Evolutionary conservation across 768 basidiomycete genomes (phyloP).

Genomic region (Termitomyces sp.): DNA sequence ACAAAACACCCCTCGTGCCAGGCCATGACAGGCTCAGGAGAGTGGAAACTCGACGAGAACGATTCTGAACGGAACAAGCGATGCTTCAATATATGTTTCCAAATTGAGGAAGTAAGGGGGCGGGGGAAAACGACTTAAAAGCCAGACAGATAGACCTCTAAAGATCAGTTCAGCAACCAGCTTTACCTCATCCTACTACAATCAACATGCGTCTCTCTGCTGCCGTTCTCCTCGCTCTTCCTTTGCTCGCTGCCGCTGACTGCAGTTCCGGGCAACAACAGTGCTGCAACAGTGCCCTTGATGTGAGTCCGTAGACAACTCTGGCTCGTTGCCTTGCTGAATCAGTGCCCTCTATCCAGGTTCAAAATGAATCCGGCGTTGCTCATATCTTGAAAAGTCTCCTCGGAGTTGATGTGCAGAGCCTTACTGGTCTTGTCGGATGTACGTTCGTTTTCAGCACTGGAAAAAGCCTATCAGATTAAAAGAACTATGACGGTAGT

Average conservation of each 20-base stretch:
- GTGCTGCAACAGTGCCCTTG: not conserved
- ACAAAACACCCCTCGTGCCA: too few relatives aligned
- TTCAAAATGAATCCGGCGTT: not conserved
- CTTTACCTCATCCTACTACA: not conserved
- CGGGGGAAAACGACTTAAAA: not conserved
- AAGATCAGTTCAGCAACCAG: not conserved
- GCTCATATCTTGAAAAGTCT: not conserved
- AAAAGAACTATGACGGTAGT: not conserved
- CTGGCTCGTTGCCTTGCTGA: not conserved
- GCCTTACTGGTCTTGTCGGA: not conserved
- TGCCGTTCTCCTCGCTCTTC: constrained; percentile 2
- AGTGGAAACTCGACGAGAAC: too few relatives aligned
- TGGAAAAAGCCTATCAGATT: not conserved
- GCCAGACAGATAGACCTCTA: not conserved
- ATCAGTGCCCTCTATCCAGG: not conserved
- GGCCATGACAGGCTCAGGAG: not conserved
- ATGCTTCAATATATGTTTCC: not conserved
- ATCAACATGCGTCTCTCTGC: constrained; percentile 5
- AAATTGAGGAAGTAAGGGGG: not conserved
- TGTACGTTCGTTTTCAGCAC: not conserved
- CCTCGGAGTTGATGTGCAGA: not conserved
- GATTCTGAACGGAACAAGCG: too few relatives aligned
- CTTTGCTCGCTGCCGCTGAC: constrained; percentile 1
- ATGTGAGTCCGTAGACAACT: not conserved
- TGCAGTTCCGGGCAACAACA: not conserved